Conservation (phyloP, 2,329 filamentous ascomycete genomes). For the Pseudopyrenochaeta lycopersici region DNA sequence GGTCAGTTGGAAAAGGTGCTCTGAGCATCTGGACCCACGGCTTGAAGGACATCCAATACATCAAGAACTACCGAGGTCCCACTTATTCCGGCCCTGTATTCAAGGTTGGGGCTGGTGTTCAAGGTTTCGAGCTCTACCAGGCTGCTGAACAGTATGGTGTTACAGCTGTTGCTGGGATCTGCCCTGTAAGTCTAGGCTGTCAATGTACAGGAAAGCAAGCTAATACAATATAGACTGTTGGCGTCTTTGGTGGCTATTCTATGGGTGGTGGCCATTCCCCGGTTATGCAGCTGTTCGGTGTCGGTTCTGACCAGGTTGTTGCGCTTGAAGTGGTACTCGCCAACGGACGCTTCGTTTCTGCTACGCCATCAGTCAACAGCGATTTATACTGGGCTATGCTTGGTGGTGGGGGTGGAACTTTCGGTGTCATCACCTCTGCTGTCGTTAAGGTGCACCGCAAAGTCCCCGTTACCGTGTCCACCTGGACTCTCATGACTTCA, state of each 20-base stretch:
- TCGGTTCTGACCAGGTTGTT: conserved; percentile 48
- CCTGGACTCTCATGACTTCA: conserved; percentile 39
- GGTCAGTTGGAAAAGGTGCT: conserved; percentile 36
- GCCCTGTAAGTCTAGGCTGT: conserved; percentile 33
- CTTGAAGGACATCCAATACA: conserved; percentile 39
- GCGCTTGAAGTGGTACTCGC: conserved; percentile 47
- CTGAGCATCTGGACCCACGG: conserved; percentile 43
- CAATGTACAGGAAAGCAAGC: background rate
- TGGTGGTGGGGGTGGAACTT: conserved; percentile 48
- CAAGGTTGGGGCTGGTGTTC: conserved; percentile 44
- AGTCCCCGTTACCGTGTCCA: conserved; percentile 40
- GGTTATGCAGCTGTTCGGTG: conserved; percentile 56
- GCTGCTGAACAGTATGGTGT: conserved; percentile 43
- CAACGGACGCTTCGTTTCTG: conserved; percentile 34
- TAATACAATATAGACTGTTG: conserved; percentile 53
- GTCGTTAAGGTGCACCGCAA: conserved; percentile 45
- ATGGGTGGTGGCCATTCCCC: conserved; percentile 64
- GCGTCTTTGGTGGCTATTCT: conserved; percentile 55
- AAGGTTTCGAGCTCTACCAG: conserved; percentile 39
- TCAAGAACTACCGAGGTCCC: conserved; percentile 33
- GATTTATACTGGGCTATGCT: conserved; percentile 51
- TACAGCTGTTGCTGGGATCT: conserved; percentile 42
- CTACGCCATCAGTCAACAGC: conserved; percentile 42
- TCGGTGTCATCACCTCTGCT: conserved; percentile 46
- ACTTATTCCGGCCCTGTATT: conserved; percentile 40